Base-by-base conservation (phyloP, 2,329 filamentous ascomycete genomes). In the Cladorrhinum sp. region DNA sequence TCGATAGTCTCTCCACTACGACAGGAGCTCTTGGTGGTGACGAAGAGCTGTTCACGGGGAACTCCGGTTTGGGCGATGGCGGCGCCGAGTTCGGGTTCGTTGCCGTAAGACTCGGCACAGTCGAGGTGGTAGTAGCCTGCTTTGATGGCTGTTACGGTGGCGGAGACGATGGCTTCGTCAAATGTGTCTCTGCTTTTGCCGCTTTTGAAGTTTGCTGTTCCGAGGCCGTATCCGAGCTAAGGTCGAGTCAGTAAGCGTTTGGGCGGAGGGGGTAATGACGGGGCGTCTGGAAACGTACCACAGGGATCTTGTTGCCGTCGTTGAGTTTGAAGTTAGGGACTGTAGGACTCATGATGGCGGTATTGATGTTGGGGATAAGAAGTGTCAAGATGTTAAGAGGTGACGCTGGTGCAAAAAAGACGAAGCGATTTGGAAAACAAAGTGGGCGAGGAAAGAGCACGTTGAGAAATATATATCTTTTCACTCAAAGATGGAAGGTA, bases 121-220 rank as follows among this genome's bases (percentile, higher is more conserved):
- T 93, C 90, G 2, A 93, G 79, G 69, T 93, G 89, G 60, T 81
- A 80, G 72, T 87, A 92, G 23, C 88, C 89, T n/a, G 84, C 73
- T 58, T 83, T 81, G 67, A 92, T 87, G 29, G 90, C 89, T 64
- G 76, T 80, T 59, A 88, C 82, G 48, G 81, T 80, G 56, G 76
- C 65, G 23, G 78, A 74, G 50, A 81, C 71, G 53, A 81, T 74
- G 4, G 79, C 77, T 59, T 85, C 75, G 65, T 91, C 85, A 48
- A 87, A 75, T 51, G 80, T 75, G 52, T 72, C 78, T 8, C 79
- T 74, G 38, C 75, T 4, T 22, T 22, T 74, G 3, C 71, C 71
- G 66, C 83, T 83, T 71, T 83, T 90, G 74, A 79, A 86, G 23
- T 78, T 76, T 49, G 88, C 87, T 0, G 89, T 91, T 48, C 90